Base-by-base conservation (phyloP, 2,329 filamentous ascomycete genomes). In the Calonectria pseudoreteaudii region DNA sequence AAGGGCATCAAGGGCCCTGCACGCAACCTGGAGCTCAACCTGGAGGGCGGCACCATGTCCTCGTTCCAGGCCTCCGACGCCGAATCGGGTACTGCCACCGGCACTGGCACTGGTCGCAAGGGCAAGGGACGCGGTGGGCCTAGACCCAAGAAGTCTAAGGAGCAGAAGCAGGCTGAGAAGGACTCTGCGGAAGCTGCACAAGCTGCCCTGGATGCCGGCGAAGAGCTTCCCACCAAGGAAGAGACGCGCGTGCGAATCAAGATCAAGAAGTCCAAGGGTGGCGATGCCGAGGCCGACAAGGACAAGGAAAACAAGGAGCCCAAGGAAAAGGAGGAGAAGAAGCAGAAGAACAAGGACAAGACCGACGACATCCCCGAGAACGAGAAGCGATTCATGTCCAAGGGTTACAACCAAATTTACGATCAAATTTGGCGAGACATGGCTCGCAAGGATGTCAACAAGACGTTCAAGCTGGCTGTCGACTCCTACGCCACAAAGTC, bases 401-500 rank as follows among this genome's bases (percentile, higher is more conserved):
- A 98, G 83, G 95, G 94, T 23, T 99, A 97, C 86, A 95, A 97
- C 81, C 96, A 98, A 84, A 96, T 99, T 72, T 98, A 98, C 84
- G 96, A 98, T 81, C 95, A 98, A 84, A 98, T 98, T 77, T 97
- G 95, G 93, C 94, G 96, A 77, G 97, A 99, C 81, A 92, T 99
- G 80, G 95, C 96, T 3, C 93, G 95, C 74, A 98, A 98, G 83
- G 95, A 98, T 83, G 94, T 98, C 74, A 94, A 94, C 81, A 98
- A 98, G 87, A 94, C 98, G 0, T 95, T 92, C 83, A 95, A 97
- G 78, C 90, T 98, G 83, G 97, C 97, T 70, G 92, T 93, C 70
- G 93, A 95, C 78, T 98, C 96, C 0, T 92, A 96, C 72, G 91
- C 93, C 11, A 97, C 94, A 47, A 97, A 97, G 83, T 91, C 94